Evolutionary conservation across 108 stramenopile species (phyloP).

Genomic region (Chaetoceros muelleri): DNA sequence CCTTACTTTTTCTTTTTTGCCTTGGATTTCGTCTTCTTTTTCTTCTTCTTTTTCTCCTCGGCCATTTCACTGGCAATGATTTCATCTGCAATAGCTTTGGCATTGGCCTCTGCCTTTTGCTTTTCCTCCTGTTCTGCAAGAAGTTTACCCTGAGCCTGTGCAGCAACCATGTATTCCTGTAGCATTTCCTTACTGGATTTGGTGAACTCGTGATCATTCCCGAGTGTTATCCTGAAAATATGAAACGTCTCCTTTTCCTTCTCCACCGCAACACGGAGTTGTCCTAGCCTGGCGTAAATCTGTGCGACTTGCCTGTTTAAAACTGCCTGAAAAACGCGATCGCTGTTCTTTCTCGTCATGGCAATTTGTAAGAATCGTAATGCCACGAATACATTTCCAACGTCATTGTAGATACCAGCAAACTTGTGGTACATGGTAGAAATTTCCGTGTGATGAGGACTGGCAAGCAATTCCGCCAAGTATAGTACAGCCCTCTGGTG

Average conservation of each 20-base stretch:
- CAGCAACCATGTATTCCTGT: conserved; percentile 42
- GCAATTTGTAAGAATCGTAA: conserved; percentile 49
- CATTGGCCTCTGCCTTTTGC: conserved; percentile 37
- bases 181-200: conserved; percentile 37
- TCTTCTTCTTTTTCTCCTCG: conserved; percentile 38
- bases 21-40: conserved; percentile 48
- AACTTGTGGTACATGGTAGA: conserved; percentile 67
- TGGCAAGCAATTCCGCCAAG: conserved; percentile 77
- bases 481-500: conserved; percentile 81
- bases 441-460: conserved; percentile 65
- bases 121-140: conserved; percentile 34
- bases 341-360: conserved; percentile 24
- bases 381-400: conserved; percentile 28
- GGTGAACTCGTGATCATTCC: conserved; percentile 53
- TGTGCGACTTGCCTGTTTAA: conserved; percentile 43
- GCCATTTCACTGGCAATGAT: conserved; percentile 58
- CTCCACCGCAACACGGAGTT: conserved; percentile 50
- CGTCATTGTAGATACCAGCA: conserved; percentile 66
- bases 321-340: conserved; percentile 61
- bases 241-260: conserved; percentile 54
- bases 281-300: conserved; percentile 35
- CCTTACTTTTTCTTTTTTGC: conserved; percentile 2
- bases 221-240: conserved; percentile 35
- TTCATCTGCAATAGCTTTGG: conserved; percentile 56
- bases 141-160: conserved; percentile 47